Base-by-base conservation (phyloP, 768 basidiomycete species). In the Kwoniella dejecticola region DNA sequence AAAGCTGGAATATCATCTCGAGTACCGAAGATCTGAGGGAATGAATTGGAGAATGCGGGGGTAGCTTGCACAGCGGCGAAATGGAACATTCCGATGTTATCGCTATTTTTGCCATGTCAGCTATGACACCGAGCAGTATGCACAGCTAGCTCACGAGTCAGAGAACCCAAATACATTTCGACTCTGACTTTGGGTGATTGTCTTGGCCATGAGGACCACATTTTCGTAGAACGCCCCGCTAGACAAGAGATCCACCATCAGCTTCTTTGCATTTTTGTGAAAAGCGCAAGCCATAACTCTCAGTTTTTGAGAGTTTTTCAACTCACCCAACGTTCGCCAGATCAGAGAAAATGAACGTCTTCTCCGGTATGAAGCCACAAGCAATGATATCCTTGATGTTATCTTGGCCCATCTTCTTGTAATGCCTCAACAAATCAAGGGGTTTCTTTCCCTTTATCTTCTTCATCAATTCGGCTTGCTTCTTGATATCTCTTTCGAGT, bases 371-470 rank as follows among this genome's bases (percentile, higher is more conserved):
- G 80, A 98, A 92, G 1, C 96, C 96, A 62, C 94, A 89, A 0
- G 96, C 92, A 69, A 99, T 97, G 73, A 98, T 95, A 78, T 98
- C 95, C 67, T 84, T 86, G n/a, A 93, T 89, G 74, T 98, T 99
- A 74, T 85, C 84, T 58, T 84, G 84, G 7, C 91, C 85, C 76
- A 93, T 98, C 23, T 82, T 81, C 26, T 83, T 82, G 74, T 86
- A 85, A 21, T 89, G 89, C 76, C 97, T 88, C 67, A 97, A 91
- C 33, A 90, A 83, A 77, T 72, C 71, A 17, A 76, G 48, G 31
- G 71, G 71, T 54, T 73, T 73, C 62, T 70, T 70, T 15, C 55
- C 63, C 55, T 73, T 70, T 69, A 68, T 62, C 62, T 71, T 74
- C 57, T 74, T 74, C 63, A 66, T 56, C 46, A 64, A 52, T 29